phyloP scores from a whole-genome alignment of 306 rosid species.

The Begonia peltatifolia region DNA sequence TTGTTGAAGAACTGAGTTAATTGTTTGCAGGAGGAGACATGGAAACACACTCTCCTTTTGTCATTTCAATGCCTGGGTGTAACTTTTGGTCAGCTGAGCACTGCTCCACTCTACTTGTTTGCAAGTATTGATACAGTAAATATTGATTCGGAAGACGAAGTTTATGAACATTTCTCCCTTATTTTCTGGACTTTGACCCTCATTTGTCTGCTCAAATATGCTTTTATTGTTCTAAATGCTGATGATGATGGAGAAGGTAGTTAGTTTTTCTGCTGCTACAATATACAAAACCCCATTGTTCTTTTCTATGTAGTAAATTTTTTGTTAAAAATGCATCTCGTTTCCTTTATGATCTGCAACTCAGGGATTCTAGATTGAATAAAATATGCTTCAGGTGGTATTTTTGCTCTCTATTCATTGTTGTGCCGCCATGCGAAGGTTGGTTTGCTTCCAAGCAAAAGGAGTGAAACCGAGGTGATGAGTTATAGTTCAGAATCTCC shows the following conservation, averaged over 20 bases:
- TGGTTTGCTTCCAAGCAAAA: constrained; percentile 58
- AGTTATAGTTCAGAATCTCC: constrained; percentile 21
- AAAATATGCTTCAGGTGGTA: constrained; percentile 38
- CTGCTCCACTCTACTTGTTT: constrained; percentile 67
- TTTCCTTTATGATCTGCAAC: no score
- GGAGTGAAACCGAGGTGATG: constrained; percentile 28
- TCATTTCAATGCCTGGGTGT: constrained; percentile 77
- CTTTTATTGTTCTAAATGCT: constrained; percentile 42
- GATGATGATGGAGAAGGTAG: constrained; percentile 71
- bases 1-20: neutral
- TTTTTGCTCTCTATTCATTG: constrained; percentile 64
- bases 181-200: constrained; percentile 67
- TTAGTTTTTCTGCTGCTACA: neutral
- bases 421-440: constrained; percentile 78
- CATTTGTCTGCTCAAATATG: constrained; percentile 51
- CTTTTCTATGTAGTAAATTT: no score
- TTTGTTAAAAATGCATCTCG: no score
- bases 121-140: constrained; percentile 29
- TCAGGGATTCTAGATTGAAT: neutral
- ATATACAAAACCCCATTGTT: no score
- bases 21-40: constrained; percentile 34
- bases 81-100: constrained; percentile 64
- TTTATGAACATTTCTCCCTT: constrained; percentile 50
- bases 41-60: constrained; percentile 47
- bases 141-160: constrained; percentile 27